Percentiles rank a stretch among this genome's conserved stretches.
Evolutionary conservation across 352 stramenopile species (phyloP).

Genomic region (Stephanocyclus meneghinianus): DNA sequence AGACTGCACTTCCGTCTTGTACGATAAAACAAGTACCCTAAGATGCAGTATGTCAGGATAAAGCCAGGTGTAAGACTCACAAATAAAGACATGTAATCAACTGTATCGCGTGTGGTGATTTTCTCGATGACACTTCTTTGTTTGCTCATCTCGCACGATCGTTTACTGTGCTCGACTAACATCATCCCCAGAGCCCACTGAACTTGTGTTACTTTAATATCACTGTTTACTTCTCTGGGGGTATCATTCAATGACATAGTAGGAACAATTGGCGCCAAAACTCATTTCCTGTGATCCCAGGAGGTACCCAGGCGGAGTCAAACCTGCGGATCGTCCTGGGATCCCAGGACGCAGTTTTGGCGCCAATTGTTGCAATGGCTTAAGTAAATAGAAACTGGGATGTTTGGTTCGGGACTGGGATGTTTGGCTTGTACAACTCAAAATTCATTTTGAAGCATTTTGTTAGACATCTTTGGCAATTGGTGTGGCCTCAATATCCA

Average conservation of each 20-base stretch:
- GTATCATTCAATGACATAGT: slow-evolving; percentile 42
- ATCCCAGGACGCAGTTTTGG: too few species aligned
- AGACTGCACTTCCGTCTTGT: not conserved
- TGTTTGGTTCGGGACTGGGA: too few species aligned
- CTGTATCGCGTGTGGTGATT: not conserved
- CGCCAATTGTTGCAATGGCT: too few species aligned
- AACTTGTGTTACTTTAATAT: slow-evolving; percentile 73
- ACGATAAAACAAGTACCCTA: not conserved
- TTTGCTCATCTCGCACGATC: not conserved
- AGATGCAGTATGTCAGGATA: not conserved
- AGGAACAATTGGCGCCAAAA: too few species aligned
- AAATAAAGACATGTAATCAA: slow-evolving; percentile 8
- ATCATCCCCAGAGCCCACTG: slow-evolving; percentile 84
- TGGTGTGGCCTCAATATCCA: too few species aligned
- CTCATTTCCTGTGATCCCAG: too few species aligned
- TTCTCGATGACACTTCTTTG: not conserved
- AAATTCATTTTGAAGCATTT: too few species aligned
- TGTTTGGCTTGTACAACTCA: too few species aligned
- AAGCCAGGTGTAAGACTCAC: not conserved
- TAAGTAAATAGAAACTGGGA: too few species aligned
- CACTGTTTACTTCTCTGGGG: slow-evolving; percentile 33
- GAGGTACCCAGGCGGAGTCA: too few species aligned
- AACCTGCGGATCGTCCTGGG: too few species aligned
- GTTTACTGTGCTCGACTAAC: slow-evolving; percentile 85
- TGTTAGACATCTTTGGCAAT: too few species aligned